Base-by-base conservation (phyloP, 108 stramenopile species). In the Ochromonas danica region DNA sequence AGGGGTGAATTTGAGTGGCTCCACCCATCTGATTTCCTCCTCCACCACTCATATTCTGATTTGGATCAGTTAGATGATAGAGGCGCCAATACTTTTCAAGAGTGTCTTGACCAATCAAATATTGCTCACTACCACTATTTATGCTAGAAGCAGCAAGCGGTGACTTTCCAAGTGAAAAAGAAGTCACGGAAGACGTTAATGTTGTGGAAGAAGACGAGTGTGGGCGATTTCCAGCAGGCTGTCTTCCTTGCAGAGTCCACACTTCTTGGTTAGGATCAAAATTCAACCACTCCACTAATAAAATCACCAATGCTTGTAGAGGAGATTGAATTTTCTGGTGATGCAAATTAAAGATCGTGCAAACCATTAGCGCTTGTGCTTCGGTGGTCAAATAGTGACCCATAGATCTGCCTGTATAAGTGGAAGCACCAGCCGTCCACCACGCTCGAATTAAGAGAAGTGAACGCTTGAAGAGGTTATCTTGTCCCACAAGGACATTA, bases 401-500 rank as follows among this genome's bases (percentile, higher is more conserved):
- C 6, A 36, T 28, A 14, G 63, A 33, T 10, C 35, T 67, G 3
- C 35, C 63, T 6, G 33, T 25, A 35, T 75, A 27, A 10, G 36
- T 6, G 14, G 6, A 6, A 57, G 72, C 25, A 14, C 38, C 72
- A 57, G 3, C 6, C 17, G 3, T 33, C 72, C 36, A 75, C 72
- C 72, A 75, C 6, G 72, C 72, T 27, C 72, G 43, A 33, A 75
- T 60, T 41, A 75, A 75, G 10, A 60, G 6, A 57, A 75, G 3
- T 6, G 72, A 75, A 45, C 51, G 43, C 40, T 75, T 75, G 31
- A 75, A 36, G 27, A 75, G 41, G 38, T 42, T 6, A 41, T 75
- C 51, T 28, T 60, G 3, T 6, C 72, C 72, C 17, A 75, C 72
- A 6, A 60, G 3, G 3, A 22, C 27, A 33, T 36, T 41, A 36